Evolutionary conservation across 176 grass and related monocot genomes (phyloP).

Genomic region (Zoysia japonica): DNA sequence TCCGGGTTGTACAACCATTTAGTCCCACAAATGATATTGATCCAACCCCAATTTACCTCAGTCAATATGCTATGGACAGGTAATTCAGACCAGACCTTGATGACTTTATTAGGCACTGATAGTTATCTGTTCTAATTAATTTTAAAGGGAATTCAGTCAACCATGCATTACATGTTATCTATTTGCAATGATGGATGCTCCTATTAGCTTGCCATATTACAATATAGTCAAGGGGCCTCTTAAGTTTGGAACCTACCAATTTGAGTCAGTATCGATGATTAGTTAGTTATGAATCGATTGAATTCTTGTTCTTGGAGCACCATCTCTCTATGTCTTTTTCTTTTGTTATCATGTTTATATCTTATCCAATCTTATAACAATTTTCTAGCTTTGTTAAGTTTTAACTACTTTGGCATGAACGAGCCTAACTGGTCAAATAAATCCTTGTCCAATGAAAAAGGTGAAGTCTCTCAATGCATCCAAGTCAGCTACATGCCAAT

Average conservation of each 20-base stretch:
- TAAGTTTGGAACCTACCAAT: not conserved
- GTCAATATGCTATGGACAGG: constrained; percentile 87
- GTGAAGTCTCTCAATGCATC: constrained; percentile 3
- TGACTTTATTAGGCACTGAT: constrained; percentile 5
- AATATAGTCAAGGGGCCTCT: not conserved
- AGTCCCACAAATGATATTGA: constrained; percentile 85
- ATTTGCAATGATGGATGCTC: not conserved
- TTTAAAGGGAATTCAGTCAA: constrained; percentile 9
- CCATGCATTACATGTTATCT: not conserved
- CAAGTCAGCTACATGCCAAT: not conserved
- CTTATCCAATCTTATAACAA: not conserved
- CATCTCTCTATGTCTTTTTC: not conserved
- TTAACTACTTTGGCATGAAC: not conserved
- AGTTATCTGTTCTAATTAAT: not conserved
- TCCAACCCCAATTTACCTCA: constrained; percentile 89
- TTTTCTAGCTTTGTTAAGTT: constrained; percentile 10
- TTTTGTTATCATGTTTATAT: not conserved
- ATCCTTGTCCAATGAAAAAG: not conserved
- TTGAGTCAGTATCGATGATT: not conserved
- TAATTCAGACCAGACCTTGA: constrained; percentile 34
- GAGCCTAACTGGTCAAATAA: not conserved
- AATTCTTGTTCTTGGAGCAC: not conserved
- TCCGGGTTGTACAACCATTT: constrained; percentile 74
- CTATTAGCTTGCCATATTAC: not conserved
- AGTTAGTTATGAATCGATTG: not conserved